A percentile compares a stretch with the other conserved stretches of the same genome.
These are phyloP conservation scores for Cladosporium sphaerospermum DNA, from an alignment of 2,329 filamentous ascomycete genomes.

Conservation along the genomic window DNA sequence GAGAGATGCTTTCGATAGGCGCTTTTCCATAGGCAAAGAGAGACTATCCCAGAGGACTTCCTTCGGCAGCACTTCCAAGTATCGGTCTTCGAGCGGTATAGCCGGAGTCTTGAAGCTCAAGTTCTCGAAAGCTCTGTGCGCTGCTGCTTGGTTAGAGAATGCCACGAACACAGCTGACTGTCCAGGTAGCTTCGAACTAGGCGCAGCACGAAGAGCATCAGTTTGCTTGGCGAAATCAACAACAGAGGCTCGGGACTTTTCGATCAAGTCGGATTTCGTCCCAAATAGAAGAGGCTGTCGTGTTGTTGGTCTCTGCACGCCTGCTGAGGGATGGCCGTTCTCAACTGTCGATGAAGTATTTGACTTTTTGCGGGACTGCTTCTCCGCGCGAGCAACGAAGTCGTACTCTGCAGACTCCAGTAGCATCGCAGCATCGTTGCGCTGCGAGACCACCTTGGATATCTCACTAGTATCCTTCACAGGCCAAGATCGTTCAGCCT, in stretches of 20 bases:
- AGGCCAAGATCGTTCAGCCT: slow-evolving; percentile 37
- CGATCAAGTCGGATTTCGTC: slow-evolving; percentile 85
- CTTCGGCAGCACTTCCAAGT: slow-evolving; percentile 39
- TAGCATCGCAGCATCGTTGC: slow-evolving; percentile 37
- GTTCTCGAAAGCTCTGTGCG: slow-evolving; percentile 73
- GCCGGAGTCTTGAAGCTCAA: slow-evolving; percentile 25
- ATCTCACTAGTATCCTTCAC: slow-evolving; percentile 42
- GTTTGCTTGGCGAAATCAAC: slow-evolving; percentile 66
- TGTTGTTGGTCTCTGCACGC: slow-evolving; percentile 56
- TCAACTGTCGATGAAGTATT: slow-evolving; percentile 2
- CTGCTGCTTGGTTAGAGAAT: slow-evolving; percentile 73
- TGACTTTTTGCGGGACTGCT: slow-evolving; percentile 11
- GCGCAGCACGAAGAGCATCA: slow-evolving; percentile 52
- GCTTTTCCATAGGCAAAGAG: slow-evolving; percentile 27
- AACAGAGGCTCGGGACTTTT: slow-evolving; percentile 72
- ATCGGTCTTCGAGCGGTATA: slow-evolving; percentile 35
- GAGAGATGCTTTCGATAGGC: slow-evolving; percentile 26
- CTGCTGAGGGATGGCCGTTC: neutral
- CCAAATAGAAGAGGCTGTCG: slow-evolving; percentile 63
- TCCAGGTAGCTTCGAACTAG: slow-evolving; percentile 51
- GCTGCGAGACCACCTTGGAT: slow-evolving; percentile 38
- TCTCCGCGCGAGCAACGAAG: slow-evolving; percentile 32
- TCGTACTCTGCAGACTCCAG: slow-evolving; percentile 42
- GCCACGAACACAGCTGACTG: slow-evolving; percentile 79
- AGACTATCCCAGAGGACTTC: slow-evolving; percentile 45